These are phyloP conservation scores for Raphanus sativus DNA, from an alignment of 345 rosid genomes.

Conservation along the genomic window DNA sequence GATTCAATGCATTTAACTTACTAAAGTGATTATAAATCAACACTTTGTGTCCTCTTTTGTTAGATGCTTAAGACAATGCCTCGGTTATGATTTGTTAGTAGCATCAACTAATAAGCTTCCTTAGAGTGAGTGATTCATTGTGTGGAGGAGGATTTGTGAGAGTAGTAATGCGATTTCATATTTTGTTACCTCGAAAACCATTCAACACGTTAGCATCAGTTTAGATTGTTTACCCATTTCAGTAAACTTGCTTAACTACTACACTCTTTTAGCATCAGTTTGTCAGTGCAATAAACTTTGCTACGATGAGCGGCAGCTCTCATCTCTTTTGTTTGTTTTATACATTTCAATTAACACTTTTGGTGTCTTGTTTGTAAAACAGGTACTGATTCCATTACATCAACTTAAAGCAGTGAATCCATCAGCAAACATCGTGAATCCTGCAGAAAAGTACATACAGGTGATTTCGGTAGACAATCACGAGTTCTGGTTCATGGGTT, in stretches of 20 bases:
- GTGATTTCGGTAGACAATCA: slow-evolving; percentile 56
- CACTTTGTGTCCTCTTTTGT: background rate
- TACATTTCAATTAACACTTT: background rate
- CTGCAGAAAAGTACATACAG: slow-evolving; percentile 64
- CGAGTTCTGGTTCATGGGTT: slow-evolving; percentile 78
- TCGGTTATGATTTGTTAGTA: background rate
- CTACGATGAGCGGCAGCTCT: background rate
- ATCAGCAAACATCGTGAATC: slow-evolving; percentile 56
- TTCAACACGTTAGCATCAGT: background rate
- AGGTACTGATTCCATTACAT: slow-evolving; percentile 70
- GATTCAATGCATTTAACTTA: background rate
- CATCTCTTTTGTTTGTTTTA: background rate
- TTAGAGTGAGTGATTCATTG: too few species aligned
- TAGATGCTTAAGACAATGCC: background rate
- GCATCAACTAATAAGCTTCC: background rate
- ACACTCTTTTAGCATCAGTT: background rate
- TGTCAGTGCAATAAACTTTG: background rate
- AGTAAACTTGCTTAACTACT: background rate
- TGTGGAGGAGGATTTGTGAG: background rate
- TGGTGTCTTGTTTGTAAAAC: slow-evolving; percentile 24
- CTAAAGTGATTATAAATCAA: background rate
- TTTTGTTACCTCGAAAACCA: background rate
- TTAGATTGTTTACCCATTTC: background rate
- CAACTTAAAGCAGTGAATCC: slow-evolving; percentile 66
- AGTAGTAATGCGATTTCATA: background rate